Evolutionary conservation across 352 stramenopile species (phyloP).

Genomic region (Pythium phragmitis): DNA sequence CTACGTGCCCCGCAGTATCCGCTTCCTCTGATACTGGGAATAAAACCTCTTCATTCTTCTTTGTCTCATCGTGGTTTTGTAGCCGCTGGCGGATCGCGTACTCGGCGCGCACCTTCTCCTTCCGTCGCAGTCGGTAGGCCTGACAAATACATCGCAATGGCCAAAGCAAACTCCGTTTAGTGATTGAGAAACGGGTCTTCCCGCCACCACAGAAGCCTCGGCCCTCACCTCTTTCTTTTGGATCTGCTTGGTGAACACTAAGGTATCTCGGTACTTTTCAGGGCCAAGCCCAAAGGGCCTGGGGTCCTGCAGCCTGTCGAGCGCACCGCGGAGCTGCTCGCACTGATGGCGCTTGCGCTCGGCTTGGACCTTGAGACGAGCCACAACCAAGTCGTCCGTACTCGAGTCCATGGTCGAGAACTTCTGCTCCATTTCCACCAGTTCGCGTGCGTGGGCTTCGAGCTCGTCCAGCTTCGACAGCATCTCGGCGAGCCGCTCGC

Average conservation of each 20-base stretch:
- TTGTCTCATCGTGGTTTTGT: neutral
- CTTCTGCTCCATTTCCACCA: slow-evolving; percentile 22
- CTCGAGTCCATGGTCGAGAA: neutral
- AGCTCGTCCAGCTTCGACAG: slow-evolving; percentile 21
- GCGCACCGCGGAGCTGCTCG: slow-evolving; percentile 18
- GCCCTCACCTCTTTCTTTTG: slow-evolving; percentile 33
- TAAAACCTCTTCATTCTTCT: neutral
- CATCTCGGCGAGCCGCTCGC: slow-evolving; percentile 13
- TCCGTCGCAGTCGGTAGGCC: slow-evolving; percentile 3
- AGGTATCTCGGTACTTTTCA: slow-evolving; percentile 3
- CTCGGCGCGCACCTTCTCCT: slow-evolving; percentile 15
- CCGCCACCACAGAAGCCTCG: neutral
- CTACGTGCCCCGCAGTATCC: neutral
- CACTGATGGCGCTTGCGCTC: slow-evolving; percentile 28
- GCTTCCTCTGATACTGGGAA: too few species aligned
- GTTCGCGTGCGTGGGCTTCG: slow-evolving; percentile 19
- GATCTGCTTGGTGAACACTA: slow-evolving; percentile 26
- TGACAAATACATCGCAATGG: neutral
- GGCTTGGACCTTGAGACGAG: slow-evolving; percentile 30
- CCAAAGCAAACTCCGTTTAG: too few species aligned
- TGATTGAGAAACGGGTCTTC: too few species aligned
- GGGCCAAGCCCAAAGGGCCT: slow-evolving; percentile 17
- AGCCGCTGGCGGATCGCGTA: slow-evolving; percentile 8
- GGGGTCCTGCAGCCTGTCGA: slow-evolving; percentile 24
- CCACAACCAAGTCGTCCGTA: slow-evolving; percentile 16